Conservation (phyloP, 768 basidiomycete genomes). For the Mycena indigotica region DNA sequence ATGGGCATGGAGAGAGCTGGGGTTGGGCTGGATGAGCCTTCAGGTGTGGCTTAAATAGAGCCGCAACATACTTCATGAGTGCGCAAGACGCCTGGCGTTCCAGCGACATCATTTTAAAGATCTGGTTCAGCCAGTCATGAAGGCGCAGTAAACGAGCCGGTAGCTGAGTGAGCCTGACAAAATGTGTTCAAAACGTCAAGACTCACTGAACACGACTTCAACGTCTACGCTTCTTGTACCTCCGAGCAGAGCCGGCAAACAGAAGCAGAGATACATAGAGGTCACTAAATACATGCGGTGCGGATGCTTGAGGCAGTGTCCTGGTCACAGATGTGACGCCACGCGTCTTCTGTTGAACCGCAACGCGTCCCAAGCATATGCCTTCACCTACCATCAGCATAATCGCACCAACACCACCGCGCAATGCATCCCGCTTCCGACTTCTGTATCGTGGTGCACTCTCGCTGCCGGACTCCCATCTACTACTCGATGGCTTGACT, state of each 20-base stretch:
- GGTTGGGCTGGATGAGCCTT: not conserved
- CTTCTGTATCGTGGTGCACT: conserved; percentile 77
- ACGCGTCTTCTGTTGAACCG: not conserved
- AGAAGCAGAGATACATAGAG: no score
- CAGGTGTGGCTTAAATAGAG: not conserved
- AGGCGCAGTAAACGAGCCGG: no score
- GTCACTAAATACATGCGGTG: no score
- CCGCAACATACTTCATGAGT: not conserved
- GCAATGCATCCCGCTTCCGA: conserved; percentile 40
- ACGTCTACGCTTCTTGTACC: no score
- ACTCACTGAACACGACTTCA: no score
- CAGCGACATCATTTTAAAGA: not conserved
- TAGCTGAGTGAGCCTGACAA: no score
- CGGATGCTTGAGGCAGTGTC: no score
- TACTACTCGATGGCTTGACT: conserved; percentile 73
- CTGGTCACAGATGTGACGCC: not conserved
- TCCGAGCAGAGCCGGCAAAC: no score
- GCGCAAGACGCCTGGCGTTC: not conserved
- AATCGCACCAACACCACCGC: conserved; percentile 26
- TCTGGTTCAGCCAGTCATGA: no score
- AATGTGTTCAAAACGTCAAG: no score
- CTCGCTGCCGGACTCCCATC: conserved; percentile 70
- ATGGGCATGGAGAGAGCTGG: not conserved
- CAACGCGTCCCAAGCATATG: not conserved
- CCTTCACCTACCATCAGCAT: conserved; percentile 12